Percentiles rank a stretch among this genome's conserved stretches.
These are phyloP conservation scores for Tulasnella sp. DNA, from an alignment of 768 basidiomycete species.

Conservation along the genomic window DNA sequence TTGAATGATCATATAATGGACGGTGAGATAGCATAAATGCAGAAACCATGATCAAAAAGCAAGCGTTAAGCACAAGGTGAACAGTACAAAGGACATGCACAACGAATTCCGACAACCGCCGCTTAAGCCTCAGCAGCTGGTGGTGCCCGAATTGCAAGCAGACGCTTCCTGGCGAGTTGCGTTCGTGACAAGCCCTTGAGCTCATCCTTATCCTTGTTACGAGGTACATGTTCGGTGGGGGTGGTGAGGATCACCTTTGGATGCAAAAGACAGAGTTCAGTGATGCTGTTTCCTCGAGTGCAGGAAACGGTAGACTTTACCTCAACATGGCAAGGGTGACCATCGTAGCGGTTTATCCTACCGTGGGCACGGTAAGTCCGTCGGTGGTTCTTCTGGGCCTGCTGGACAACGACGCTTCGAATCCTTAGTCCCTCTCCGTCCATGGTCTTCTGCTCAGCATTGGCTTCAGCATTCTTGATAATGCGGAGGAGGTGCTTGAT, in stretches of 20 bases:
- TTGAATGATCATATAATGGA: neutral
- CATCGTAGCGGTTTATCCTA: slow-evolving; percentile 98
- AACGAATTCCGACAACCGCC: neutral
- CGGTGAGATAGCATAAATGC: neutral
- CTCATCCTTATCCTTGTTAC: slow-evolving; percentile 70
- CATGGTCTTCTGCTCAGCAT: slow-evolving; percentile 95
- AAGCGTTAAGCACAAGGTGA: neutral
- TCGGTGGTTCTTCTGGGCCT: slow-evolving; percentile 99
- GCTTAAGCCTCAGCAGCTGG: neutral
- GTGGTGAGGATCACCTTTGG: slow-evolving; percentile 59
- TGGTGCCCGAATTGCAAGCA: slow-evolving; percentile 33
- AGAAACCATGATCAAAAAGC: neutral
- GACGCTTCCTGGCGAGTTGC: slow-evolving; percentile 79
- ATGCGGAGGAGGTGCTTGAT: slow-evolving; percentile 90
- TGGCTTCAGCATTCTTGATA: slow-evolving; percentile 97
- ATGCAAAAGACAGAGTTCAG: neutral
- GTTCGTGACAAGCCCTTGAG: slow-evolving; percentile 70
- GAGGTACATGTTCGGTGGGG: slow-evolving; percentile 76
- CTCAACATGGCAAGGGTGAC: slow-evolving; percentile 94
- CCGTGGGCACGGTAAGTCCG: slow-evolving; percentile 98
- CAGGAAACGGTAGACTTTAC: slow-evolving; percentile 33
- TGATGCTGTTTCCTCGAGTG: neutral
- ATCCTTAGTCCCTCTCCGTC: slow-evolving; percentile 86
- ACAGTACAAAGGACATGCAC: neutral
- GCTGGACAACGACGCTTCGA: slow-evolving; percentile 96